phyloP scores from a whole-genome alignment of 2,329 filamentous ascomycete species.

The Xylariaceae sp. region DNA sequence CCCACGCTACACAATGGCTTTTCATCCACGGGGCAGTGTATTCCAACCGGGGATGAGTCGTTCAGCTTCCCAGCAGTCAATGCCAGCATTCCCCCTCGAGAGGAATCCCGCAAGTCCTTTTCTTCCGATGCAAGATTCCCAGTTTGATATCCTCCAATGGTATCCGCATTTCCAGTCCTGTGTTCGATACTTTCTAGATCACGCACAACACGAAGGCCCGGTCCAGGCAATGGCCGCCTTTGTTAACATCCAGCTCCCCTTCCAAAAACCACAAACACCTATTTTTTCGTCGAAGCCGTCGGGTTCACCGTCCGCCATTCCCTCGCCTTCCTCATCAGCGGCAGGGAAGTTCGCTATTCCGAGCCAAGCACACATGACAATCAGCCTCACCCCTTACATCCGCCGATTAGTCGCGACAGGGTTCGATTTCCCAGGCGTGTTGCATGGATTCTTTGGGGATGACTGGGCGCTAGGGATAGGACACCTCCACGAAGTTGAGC shows the following conservation, averaged over 20 bases:
- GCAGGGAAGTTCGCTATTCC: constrained; percentile 40
- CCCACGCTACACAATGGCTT: constrained; percentile 35
- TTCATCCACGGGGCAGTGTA: constrained; percentile 33
- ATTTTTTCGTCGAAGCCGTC: constrained; percentile 49
- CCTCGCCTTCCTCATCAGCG: constrained; percentile 36
- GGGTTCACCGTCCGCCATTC: constrained; percentile 46
- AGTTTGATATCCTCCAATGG: constrained; percentile 89
- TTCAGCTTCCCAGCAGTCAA: constrained; percentile 36
- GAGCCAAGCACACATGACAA: constrained; percentile 45
- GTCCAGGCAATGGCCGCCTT: constrained; percentile 90
- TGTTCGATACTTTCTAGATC: constrained; percentile 88
- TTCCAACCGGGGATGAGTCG: constrained; percentile 35
- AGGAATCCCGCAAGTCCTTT: constrained; percentile 33
- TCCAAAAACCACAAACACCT: constrained; percentile 67
- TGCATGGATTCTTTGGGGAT: constrained; percentile 97
- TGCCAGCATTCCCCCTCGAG: constrained; percentile 32
- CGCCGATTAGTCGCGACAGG: constrained; percentile 89
- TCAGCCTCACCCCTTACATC: constrained; percentile 87
- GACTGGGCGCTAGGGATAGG: constrained; percentile 85
- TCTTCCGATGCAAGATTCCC: constrained; percentile 39
- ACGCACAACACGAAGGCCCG: constrained; percentile 81
- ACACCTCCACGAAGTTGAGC: constrained; percentile 83
- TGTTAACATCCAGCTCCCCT: constrained; percentile 90
- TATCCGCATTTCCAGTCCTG: constrained; percentile 90
- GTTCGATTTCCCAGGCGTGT: constrained; percentile 83